Base-by-base conservation (phyloP, 768 basidiomycete genomes). In the Pisolithus microcarpus region DNA sequence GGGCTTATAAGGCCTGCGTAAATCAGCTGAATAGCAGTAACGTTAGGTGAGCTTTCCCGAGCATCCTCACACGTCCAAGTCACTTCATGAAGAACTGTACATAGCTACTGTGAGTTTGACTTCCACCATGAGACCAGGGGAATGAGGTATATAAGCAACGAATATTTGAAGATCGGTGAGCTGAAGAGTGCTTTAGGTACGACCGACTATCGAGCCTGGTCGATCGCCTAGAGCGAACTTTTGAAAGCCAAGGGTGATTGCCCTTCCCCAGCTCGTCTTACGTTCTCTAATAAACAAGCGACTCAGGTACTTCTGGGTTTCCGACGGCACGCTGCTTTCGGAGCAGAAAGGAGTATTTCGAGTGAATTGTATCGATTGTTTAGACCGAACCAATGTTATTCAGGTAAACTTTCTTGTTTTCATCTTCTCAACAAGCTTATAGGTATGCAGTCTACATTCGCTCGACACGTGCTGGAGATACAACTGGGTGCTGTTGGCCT, bases 311-410 rank as follows among this genome's bases (percentile, higher is more conserved):
- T 78, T 90, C 52, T 93, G 91, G 90, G 78, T 87, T 18, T 85
- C 86, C 1, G 78, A 85, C 50, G 72, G 80, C 28, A 71, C 71
- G 13, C 72, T 85, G 11, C 74, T 94, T 65, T 85, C 89, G 6
- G 78, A 81, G 60, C 94, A 98, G 65, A 84, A 81, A 52, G 91
- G 91, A 1, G 81, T 86, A 2, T 96, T 89, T 68, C 80, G 94
- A 4, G 80, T 92, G 21, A 97, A 95, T 61, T 98, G 95, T 64
- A 94, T 97, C 42, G 95, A 98, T 62, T 95, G 93, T 60, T 71
- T 97, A 38, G 95, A 98, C 63, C 74, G 95, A 47, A 97, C 95
- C 13, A 96, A 95, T 62, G 94, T 96, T 21, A 90, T 96, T 8
- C 85, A 91, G 76, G 91, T 84, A 58, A 46, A 73, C 43, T 11